Evolutionary conservation across 2,329 filamentous ascomycete genomes (phyloP).

Genomic region (Cladobotryum protrusum): DNA sequence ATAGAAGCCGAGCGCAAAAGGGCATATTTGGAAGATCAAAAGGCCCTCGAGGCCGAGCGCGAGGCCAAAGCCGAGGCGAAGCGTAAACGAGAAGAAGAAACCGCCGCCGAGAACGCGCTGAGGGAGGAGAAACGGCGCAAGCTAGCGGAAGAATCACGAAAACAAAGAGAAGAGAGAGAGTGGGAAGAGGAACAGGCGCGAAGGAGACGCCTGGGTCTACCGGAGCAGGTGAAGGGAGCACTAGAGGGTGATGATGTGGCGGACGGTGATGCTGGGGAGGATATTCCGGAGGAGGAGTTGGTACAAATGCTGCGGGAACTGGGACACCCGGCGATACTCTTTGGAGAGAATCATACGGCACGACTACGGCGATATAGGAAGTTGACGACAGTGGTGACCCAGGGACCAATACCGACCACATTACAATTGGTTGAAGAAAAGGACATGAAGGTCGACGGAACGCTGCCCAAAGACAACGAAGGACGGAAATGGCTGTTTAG

Average conservation of each 20-base stretch:
- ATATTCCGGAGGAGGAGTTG: slow-evolving; percentile 67
- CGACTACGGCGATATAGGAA: slow-evolving; percentile 66
- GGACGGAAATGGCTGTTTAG: slow-evolving; percentile 69
- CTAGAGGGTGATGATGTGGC: slow-evolving; percentile 32
- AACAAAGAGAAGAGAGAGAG: slow-evolving; percentile 64
- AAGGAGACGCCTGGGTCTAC: slow-evolving; percentile 72
- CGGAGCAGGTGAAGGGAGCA: slow-evolving; percentile 53
- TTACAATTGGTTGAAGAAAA: slow-evolving; percentile 73
- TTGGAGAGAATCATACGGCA: slow-evolving; percentile 71
- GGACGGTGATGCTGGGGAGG: slow-evolving; percentile 46
- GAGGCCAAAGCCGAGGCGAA: slow-evolving; percentile 66
- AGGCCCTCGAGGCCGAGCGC: slow-evolving; percentile 64
- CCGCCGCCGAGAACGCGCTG: slow-evolving; percentile 58
- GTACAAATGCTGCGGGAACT: slow-evolving; percentile 60
- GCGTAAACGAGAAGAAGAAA: slow-evolving; percentile 84
- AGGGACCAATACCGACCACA: slow-evolving; percentile 82
- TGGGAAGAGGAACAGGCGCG: slow-evolving; percentile 65
- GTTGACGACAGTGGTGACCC: slow-evolving; percentile 55
- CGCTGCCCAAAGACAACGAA: slow-evolving; percentile 56
- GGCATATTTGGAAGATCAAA: slow-evolving; percentile 77
- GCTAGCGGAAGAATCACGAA: slow-evolving; percentile 73
- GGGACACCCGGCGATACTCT: slow-evolving; percentile 67
- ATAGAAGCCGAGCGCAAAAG: slow-evolving; percentile 75
- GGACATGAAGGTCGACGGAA: slow-evolving; percentile 75
- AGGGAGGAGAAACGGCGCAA: slow-evolving; percentile 77